A percentile compares a stretch with the other conserved stretches of the same genome.
Conservation (phyloP, 2,329 filamentous ascomycete species). For the Aspergillus novofumigatus region DNA sequence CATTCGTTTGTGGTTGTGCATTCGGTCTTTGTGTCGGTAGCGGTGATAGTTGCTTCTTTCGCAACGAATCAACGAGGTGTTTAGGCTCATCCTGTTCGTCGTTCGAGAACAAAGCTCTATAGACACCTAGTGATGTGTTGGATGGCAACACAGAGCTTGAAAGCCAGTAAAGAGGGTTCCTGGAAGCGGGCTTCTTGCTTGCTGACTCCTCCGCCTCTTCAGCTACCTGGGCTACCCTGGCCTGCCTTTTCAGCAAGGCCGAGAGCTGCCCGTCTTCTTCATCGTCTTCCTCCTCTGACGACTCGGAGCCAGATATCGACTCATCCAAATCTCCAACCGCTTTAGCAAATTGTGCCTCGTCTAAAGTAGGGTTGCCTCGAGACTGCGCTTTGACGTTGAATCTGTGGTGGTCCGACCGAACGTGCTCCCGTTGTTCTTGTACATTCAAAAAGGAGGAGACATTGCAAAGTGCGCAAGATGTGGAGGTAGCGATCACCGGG, state of each 20-base stretch:
- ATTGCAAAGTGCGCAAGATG: conserved; percentile 76
- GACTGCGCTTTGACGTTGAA: conserved; percentile 95
- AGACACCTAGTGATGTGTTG: conserved; percentile 79
- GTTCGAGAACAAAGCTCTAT: conserved; percentile 72
- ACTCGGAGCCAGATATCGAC: conserved; percentile 77
- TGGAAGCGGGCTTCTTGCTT: conserved; percentile 56
- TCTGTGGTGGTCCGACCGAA: conserved; percentile 83
- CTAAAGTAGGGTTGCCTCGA: conserved; percentile 65
- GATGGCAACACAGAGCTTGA: conserved; percentile 68
- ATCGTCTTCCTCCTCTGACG: conserved; percentile 66
- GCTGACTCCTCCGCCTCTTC: conserved; percentile 47
- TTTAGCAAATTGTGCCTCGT: conserved; percentile 80
- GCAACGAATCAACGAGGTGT: conserved; percentile 63
- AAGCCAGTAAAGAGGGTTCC: conserved; percentile 81
- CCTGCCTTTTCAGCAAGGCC: conserved; percentile 76
- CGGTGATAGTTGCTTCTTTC: conserved; percentile 71
- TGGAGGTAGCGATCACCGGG: conserved; percentile 50
- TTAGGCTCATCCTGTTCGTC: conserved; percentile 64
- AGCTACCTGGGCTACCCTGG: conserved; percentile 56
- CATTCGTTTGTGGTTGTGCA: conserved; percentile 35
- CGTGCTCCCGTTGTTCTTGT: conserved; percentile 78
- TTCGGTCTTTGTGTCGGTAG: conserved; percentile 41
- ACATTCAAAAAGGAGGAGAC: conserved; percentile 69
- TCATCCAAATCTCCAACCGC: conserved; percentile 83
- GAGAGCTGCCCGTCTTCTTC: conserved; percentile 57